Evolutionary conservation across 257 asterid genomes (phyloP).

Genomic region (Pogostemon cablin): DNA sequence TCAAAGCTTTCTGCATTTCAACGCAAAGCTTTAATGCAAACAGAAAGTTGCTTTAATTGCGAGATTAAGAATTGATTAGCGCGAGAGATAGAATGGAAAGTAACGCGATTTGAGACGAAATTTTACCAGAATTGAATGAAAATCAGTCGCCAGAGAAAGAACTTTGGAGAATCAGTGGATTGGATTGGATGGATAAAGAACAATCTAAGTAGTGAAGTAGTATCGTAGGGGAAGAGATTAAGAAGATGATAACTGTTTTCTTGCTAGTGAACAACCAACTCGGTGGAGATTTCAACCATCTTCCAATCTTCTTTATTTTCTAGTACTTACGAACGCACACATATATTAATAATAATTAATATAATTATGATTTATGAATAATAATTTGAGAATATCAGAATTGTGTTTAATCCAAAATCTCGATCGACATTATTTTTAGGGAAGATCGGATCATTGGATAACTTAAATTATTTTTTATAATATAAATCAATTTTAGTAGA

Average conservation of each 20-base stretch:
- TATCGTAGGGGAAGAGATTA: neutral
- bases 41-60: constrained; percentile 25
- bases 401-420: too few relatives aligned
- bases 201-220: neutral
- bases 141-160: neutral
- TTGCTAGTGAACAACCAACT: constrained; percentile 22
- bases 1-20: neutral
- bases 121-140: neutral
- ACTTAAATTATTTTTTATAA: neutral
- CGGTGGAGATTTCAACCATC: constrained; percentile 35
- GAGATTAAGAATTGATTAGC: constrained; percentile 3
- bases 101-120: neutral
- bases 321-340: neutral
- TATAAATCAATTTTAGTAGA: neutral
- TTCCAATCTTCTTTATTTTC: neutral
- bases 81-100: neutral
- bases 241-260: constrained; percentile 29
- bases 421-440: too few relatives aligned
- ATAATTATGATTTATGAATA: too few relatives aligned
- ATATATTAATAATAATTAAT: too few relatives aligned
- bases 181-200: neutral
- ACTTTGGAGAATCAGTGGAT: constrained; percentile 30
- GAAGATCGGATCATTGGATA: neutral
- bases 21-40: constrained; percentile 20
- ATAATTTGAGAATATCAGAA: too few relatives aligned